phyloP scores from a whole-genome alignment of 106 monocot species.

The Phalaenopsis equestris region DNA sequence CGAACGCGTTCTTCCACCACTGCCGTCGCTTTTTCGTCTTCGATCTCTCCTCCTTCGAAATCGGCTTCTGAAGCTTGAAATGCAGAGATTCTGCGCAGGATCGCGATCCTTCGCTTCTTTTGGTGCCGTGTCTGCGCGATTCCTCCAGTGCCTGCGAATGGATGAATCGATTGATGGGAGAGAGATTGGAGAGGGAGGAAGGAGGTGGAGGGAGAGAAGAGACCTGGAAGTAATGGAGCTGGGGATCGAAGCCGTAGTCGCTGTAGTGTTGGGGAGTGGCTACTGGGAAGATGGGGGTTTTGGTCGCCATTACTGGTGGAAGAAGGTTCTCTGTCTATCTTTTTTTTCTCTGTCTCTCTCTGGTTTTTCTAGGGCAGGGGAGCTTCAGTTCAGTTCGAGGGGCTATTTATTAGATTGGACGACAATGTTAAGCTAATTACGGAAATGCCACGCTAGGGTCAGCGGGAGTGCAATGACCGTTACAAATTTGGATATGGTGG shows the following conservation, averaged over 20 bases:
- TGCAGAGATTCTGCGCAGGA: constrained; percentile 29
- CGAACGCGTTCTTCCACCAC: constrained; percentile 47
- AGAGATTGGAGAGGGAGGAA: background rate
- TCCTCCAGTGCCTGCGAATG: constrained; percentile 28
- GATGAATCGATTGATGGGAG: background rate
- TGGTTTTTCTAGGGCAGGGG: background rate
- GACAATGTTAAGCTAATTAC: background rate
- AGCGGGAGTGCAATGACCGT: background rate
- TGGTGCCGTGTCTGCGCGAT: constrained; percentile 21
- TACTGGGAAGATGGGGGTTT: constrained; percentile 32
- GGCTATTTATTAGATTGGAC: background rate
- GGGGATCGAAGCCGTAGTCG: constrained; percentile 74
- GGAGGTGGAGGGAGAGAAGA: too few relatives aligned
- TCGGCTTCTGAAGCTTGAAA: constrained; percentile 58
- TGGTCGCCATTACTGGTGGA: constrained; percentile 11
- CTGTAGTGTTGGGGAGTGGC: constrained; percentile 38
- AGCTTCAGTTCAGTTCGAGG: background rate
- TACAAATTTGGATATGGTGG: background rate
- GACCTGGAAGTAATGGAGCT: constrained; percentile 65
- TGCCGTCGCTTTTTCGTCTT: constrained; percentile 18
- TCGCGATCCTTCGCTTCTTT: constrained; percentile 5
- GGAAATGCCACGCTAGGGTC: background rate
- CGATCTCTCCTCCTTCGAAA: constrained; percentile 30
- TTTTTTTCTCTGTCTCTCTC: background rate
- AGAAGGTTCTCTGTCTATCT: too few relatives aligned